Evolutionary conservation across 805 yeast species (phyloP).

Genomic region (Candida montana): DNA sequence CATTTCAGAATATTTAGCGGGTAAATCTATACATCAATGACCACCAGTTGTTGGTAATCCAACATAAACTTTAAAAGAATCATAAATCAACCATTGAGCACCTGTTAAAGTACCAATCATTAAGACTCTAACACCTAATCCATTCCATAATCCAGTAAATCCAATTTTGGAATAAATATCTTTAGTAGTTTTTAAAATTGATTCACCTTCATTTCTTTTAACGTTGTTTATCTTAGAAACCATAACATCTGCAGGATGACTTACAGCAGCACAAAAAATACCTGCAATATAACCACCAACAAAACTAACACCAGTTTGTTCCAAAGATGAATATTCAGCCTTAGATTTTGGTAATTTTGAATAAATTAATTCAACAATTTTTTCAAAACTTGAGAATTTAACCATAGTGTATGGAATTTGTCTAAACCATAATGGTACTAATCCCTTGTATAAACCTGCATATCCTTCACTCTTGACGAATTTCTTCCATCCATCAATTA

Average conservation of each 20-base stretch:
- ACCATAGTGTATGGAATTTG: conserved; percentile 99
- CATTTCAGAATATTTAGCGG: neutral
- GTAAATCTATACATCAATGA: conserved; percentile 3
- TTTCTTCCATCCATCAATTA: conserved; percentile 61
- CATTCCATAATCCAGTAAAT: conserved; percentile 90
- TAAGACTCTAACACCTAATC: conserved; percentile 86
- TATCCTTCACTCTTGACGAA: conserved; percentile 65
- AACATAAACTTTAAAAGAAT: conserved; percentile 88
- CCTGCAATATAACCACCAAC: conserved; percentile 97
- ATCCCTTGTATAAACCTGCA: conserved; percentile 77
- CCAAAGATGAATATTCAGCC: conserved; percentile 59
- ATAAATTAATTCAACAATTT: conserved; percentile 80
- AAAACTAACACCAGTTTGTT: conserved; percentile 93
- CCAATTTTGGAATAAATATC: conserved; percentile 84
- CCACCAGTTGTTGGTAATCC: conserved; percentile 95
- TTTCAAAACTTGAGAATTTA: conserved; percentile 92
- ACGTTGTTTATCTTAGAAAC: conserved; percentile 80
- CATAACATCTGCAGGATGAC: conserved; percentile 99
- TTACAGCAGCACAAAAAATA: conserved; percentile 90
- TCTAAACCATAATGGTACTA: conserved; percentile 90
- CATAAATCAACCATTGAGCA: conserved; percentile 94
- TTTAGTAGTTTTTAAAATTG: conserved; percentile 57
- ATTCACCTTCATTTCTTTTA: conserved; percentile 59
- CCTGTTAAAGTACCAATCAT: conserved; percentile 98
- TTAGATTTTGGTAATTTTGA: conserved; percentile 65